A percentile compares a stretch with the other conserved stretches of the same genome.
Conservation (phyloP, 768 basidiomycete species). For the Suillus weaverae region DNA sequence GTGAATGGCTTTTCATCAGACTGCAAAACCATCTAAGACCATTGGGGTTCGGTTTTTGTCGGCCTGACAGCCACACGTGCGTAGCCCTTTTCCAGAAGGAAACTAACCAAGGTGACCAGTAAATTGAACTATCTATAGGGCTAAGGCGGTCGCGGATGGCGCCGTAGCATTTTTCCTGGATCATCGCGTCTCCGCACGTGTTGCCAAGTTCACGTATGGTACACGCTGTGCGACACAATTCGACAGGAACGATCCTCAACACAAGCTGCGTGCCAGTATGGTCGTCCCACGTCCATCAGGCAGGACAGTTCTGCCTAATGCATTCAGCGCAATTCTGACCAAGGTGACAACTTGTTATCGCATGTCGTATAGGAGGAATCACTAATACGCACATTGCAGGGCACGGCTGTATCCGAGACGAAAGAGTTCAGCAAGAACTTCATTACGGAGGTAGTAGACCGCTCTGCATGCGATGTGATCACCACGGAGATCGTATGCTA, state of each 20-base stretch:
- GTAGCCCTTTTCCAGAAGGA: slow-evolving; percentile 8
- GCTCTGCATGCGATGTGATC: slow-evolving; percentile 27
- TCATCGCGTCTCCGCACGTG: slow-evolving; percentile 39
- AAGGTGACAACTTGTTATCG: slow-evolving; percentile 18
- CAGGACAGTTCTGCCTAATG: slow-evolving; percentile 32
- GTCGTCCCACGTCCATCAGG: slow-evolving; percentile 34
- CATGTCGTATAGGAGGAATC: neutral
- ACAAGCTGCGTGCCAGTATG: slow-evolving; percentile 27
- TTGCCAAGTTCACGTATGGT: slow-evolving; percentile 42
- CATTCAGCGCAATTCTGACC: slow-evolving; percentile 31
- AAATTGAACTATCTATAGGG: slow-evolving; percentile 25
- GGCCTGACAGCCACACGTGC: slow-evolving; percentile 55
- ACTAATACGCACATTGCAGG: slow-evolving; percentile 17
- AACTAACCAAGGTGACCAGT: neutral
- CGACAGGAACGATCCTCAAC: slow-evolving; percentile 30
- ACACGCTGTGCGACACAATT: slow-evolving; percentile 30
- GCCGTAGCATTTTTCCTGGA: slow-evolving; percentile 45
- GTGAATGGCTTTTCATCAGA: slow-evolving; percentile 40
- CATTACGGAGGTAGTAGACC: slow-evolving; percentile 30
- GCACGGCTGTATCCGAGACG: slow-evolving; percentile 28
- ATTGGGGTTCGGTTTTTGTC: slow-evolving; percentile 40
- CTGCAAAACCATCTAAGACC: slow-evolving; percentile 34
- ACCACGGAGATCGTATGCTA: slow-evolving; percentile 34
- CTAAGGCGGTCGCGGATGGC: slow-evolving; percentile 48
- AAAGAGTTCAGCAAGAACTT: slow-evolving; percentile 35